phyloP scores from a whole-genome alignment of 1,139 yeast species.

The Suhomyces bolitotheri region DNA sequence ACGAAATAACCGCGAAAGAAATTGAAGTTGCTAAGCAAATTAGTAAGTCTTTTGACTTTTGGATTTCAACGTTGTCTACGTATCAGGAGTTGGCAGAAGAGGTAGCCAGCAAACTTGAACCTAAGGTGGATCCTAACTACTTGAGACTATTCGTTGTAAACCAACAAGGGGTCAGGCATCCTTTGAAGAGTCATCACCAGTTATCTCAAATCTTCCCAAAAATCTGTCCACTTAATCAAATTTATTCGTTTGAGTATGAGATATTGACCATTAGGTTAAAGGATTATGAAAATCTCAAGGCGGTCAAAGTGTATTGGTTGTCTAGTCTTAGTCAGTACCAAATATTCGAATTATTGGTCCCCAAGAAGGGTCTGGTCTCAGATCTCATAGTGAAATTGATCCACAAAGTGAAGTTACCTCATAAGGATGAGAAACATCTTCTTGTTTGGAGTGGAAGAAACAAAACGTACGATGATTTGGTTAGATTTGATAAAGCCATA shows the following conservation, averaged over 20 bases:
- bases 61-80: slow-evolving; percentile 65
- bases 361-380: slow-evolving; percentile 56
- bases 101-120: slow-evolving; percentile 52
- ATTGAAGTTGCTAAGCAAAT: slow-evolving; percentile 19
- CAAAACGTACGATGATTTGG: slow-evolving; percentile 40
- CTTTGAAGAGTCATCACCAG: slow-evolving; percentile 44
- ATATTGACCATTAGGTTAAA: slow-evolving; percentile 69
- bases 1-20: slow-evolving; percentile 16
- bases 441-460: slow-evolving; percentile 59
- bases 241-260: slow-evolving; percentile 66
- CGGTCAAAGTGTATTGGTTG: slow-evolving; percentile 64
- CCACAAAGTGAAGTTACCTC: slow-evolving; percentile 53
- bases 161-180: slow-evolving; percentile 53
- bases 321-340: slow-evolving; percentile 64
- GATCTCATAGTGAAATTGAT: slow-evolving; percentile 61
- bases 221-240: slow-evolving; percentile 47
- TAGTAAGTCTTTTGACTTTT: slow-evolving; percentile 52
- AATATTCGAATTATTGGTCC: slow-evolving; percentile 66
- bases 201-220: slow-evolving; percentile 52
- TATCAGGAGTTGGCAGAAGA: slow-evolving; percentile 61
- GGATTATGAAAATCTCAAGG: slow-evolving; percentile 75
- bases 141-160: slow-evolving; percentile 65
- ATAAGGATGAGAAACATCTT: slow-evolving; percentile 50
- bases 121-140: slow-evolving; percentile 56
- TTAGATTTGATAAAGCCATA: slow-evolving; percentile 39